Base-by-base conservation (phyloP, 2,329 filamentous ascomycete genomes). In the Davidsoniella australis region DNA sequence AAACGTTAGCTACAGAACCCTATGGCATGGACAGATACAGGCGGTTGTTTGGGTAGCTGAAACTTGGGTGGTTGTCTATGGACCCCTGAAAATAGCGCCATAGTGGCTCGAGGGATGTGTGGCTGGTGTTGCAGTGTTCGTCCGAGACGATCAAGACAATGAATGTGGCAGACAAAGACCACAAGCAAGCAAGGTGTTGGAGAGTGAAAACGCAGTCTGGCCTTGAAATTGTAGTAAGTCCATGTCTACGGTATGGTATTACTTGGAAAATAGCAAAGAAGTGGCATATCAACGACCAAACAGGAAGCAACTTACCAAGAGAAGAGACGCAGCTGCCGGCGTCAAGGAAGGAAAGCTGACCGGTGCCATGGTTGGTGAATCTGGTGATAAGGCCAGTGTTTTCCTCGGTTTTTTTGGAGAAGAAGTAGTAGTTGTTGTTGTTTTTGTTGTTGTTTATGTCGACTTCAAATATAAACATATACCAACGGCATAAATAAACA, bases 251-350 rank as follows among this genome's bases (percentile, higher is more conserved):
- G 29, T 3, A 9, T 33, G 6, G 29, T 3, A 9, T 33, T 33
- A 33, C 29, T 33, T 12, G 12, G 6, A 10, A 9, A 33, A 9
- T 9, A 6, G 12, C 6, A 12, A 33, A 33, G 10, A 33, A 33
- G 29, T 4, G 12, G 12, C 12, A 4, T 33, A 33, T 33, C 29
- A 33, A 33, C 29, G 12, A 33, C 29, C 23, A 1, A 18, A 41
- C 16, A 40, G 36, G 45, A 42, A 40, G 36, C 43, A 42, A 41
- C 59, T 57, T 55, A 62, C 60, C 53, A 63, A 53, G 29, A 62
- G 55, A 42, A 45, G 18, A n/a, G 44, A 47, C 12, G 49, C 49
- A 18, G 44, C 26, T 16, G 17, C 14, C 12, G 44, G 49, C 10
- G 49, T 47, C n/a, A 51, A 36, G 5, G 29, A 17, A 26, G 45